These are phyloP conservation scores for Populus hybrid DNA, from an alignment of 441 rosid species.

Conservation along the genomic window DNA sequence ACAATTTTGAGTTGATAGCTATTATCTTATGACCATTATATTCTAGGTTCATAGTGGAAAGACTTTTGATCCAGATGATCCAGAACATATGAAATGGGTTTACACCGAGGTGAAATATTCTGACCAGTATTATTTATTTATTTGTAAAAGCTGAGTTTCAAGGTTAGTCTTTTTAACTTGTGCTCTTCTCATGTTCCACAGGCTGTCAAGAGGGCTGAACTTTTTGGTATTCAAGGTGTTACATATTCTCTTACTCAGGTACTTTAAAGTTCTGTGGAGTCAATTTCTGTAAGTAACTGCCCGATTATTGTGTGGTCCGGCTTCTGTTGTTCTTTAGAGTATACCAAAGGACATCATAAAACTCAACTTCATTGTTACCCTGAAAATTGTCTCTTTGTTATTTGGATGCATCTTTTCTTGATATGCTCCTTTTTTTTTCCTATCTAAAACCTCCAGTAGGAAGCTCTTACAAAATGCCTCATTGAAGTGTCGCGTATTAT, in stretches of 20 bases:
- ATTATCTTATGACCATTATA: constrained; percentile 15
- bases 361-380: background rate
- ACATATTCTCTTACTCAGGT: constrained; percentile 96
- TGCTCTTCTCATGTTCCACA: constrained; percentile 27
- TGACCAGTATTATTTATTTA: background rate
- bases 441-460: background rate
- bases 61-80: constrained; percentile 84
- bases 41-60: constrained; percentile 69
- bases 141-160: background rate
- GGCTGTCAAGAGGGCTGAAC: constrained; percentile 92
- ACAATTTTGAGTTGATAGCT: constrained; percentile 13
- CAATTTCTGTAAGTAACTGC: background rate
- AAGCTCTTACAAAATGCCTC: background rate
- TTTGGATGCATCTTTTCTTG: background rate
- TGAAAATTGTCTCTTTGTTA: background rate
- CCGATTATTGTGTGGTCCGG: background rate
- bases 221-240: constrained; percentile 90
- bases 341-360: background rate
- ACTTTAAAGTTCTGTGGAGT: constrained; percentile 1
- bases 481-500: background rate
- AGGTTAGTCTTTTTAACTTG: constrained; percentile 15
- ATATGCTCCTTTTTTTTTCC: background rate
- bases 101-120: constrained; percentile 58
- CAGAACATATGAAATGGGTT: constrained; percentile 94
- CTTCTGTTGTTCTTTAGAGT: background rate